Evolutionary conservation across 805 yeast species (phyloP).

Genomic region (Myxozyma sirexii): DNA sequence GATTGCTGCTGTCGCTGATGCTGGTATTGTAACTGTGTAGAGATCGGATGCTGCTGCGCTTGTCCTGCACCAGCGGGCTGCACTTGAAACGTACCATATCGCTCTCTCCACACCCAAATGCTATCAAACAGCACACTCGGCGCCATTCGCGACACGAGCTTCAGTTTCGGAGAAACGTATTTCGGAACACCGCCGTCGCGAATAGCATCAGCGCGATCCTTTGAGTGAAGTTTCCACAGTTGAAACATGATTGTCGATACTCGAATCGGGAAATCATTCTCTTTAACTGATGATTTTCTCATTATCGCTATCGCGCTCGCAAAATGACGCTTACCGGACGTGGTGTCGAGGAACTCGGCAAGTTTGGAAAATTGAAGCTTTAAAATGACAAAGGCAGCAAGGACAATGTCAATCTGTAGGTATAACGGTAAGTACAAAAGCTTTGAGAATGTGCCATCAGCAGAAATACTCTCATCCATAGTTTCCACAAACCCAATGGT

Average conservation of each 20-base stretch:
- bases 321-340: conserved; percentile 46
- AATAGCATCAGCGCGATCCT: conserved; percentile 25
- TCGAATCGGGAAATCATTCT: conserved; percentile 90
- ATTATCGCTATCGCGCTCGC: conserved; percentile 68
- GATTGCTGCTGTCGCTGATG: conserved; percentile 19
- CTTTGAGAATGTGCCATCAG: conserved; percentile 53
- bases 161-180: conserved; percentile 36
- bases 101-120: conserved; percentile 78
- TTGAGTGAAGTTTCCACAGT: conserved; percentile 83
- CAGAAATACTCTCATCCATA: conserved; percentile 64
- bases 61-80: conserved; percentile 29
- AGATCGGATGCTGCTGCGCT: conserved; percentile 19
- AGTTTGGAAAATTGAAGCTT: conserved; percentile 77
- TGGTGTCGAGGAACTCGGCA: conserved; percentile 53
- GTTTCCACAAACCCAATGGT: conserved; percentile 46
- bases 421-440: conserved; percentile 79
- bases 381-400: conserved; percentile 91
- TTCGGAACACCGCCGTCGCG: conserved; percentile 25
- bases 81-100: conserved; percentile 57
- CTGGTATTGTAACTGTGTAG: conserved; percentile 15
- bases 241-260: conserved; percentile 92
- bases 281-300: conserved; percentile 77
- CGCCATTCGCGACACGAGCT: conserved; percentile 78
- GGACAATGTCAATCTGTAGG: conserved; percentile 74
- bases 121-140: conserved; percentile 93